These are phyloP conservation scores for Hypoxylon perforatum DNA, from an alignment of 495 filamentous ascomycete genomes.

Conservation along the genomic window DNA sequence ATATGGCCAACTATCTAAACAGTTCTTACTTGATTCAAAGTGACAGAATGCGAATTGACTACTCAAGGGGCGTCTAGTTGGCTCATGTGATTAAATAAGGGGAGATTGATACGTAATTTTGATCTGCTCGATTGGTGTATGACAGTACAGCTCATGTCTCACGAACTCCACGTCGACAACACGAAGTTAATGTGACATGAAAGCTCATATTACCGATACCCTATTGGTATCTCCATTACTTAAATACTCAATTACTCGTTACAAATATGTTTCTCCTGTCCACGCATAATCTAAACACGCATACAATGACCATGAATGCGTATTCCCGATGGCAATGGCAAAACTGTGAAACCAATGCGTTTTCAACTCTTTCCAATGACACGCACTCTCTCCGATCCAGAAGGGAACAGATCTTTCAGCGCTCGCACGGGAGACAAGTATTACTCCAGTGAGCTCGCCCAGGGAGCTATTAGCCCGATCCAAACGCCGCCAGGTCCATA, in stretches of 20 bases:
- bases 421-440: constrained; percentile 6
- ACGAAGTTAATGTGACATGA: not conserved
- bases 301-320: constrained; percentile 10
- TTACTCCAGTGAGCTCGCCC: constrained; percentile 2
- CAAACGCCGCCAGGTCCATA: constrained; percentile 25
- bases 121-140: too few species aligned
- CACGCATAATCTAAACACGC: constrained; percentile 13
- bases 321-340: constrained; percentile 17
- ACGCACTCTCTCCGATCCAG: not conserved
- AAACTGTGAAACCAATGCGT: not conserved
- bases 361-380: not conserved
- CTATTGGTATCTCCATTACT: constrained; percentile 26
- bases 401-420: not conserved
- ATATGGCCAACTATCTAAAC: too few species aligned
- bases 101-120: too few species aligned
- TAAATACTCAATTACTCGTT: constrained; percentile 27
- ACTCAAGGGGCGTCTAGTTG: too few species aligned
- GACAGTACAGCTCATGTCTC: too few species aligned
- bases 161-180: not conserved
- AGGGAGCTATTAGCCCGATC: not conserved
- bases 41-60: too few species aligned
- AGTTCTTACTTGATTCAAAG: too few species aligned
- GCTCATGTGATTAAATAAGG: too few species aligned
- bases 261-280: constrained; percentile 10
- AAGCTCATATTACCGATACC: constrained; percentile 30